These are phyloP conservation scores for Breynia disticha DNA, from an alignment of 441 rosid species.

Conservation along the genomic window DNA sequence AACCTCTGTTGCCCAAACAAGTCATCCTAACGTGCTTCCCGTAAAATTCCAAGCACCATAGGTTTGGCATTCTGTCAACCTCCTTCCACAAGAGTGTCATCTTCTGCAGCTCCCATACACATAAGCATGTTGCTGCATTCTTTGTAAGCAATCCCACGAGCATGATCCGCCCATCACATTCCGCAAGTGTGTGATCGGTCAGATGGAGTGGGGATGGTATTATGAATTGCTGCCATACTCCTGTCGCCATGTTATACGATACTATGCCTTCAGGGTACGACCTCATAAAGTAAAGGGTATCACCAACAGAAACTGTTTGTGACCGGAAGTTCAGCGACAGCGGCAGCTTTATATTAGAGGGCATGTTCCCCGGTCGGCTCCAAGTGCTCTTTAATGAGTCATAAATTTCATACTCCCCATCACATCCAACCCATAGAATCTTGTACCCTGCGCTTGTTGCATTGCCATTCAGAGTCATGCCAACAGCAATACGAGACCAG, in stretches of 20 bases:
- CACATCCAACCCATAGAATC: conserved; percentile 80
- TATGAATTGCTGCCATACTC: conserved; percentile 62
- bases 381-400: conserved; percentile 61
- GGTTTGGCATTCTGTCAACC: conserved; percentile 99
- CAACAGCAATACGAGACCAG: conserved; percentile 87
- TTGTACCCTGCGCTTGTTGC: conserved; percentile 53
- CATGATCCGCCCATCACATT: conserved; percentile 67
- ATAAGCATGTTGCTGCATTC: conserved; percentile 91
- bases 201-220: conserved; percentile 71
- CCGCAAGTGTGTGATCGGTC: conserved; percentile 78
- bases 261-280: conserved; percentile 85
- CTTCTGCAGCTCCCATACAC: conserved; percentile 97
- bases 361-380: conserved; percentile 69
- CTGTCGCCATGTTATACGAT: conserved; percentile 57
- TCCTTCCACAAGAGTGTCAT: conserved; percentile 99
- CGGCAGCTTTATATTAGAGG: conserved; percentile 59
- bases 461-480: conserved; percentile 69
- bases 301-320: conserved; percentile 59
- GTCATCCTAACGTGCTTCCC: conserved; percentile 98
- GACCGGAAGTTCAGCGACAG: conserved; percentile 71
- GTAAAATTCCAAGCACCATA: conserved; percentile 97
- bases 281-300: conserved; percentile 73
- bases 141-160: conserved; percentile 83
- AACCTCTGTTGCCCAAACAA: conserved; percentile 90
- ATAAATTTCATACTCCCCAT: conserved; percentile 81